A percentile compares a stretch with the other conserved stretches of the same genome.
phyloP scores from a whole-genome alignment of 2,329 filamentous ascomycete species.

The Aspergillus spinulosporus region DNA sequence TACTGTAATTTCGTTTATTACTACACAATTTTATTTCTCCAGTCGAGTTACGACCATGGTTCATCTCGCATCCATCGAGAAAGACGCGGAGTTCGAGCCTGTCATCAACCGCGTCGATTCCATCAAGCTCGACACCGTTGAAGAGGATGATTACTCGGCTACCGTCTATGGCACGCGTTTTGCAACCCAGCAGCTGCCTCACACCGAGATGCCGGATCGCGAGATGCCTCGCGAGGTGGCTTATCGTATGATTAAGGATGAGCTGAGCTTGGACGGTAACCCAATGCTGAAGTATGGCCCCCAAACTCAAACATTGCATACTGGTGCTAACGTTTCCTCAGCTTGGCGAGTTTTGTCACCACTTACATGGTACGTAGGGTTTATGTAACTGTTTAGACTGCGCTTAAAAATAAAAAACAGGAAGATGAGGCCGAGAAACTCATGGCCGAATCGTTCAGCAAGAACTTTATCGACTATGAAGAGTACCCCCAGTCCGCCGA shows the following conservation, averaged over 20 bases:
- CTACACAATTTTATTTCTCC: neutral
- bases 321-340: constrained; percentile 37
- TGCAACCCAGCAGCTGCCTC: constrained; percentile 76
- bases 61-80: constrained; percentile 43
- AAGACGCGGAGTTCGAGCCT: constrained; percentile 37
- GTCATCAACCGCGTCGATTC: constrained; percentile 48
- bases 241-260: constrained; percentile 97
- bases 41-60: constrained; percentile 35
- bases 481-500: constrained; percentile 79
- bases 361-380: constrained; percentile 77
- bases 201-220: constrained; percentile 79
- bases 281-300: constrained; percentile 66
- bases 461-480: constrained; percentile 93
- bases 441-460: constrained; percentile 87
- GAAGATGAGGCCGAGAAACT: constrained; percentile 95
- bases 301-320: neutral
- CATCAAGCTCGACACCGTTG: constrained; percentile 46
- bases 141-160: constrained; percentile 60
- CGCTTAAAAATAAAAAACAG: constrained; percentile 43
- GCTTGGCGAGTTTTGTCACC: constrained; percentile 88
- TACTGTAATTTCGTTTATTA: neutral
- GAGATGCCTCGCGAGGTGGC: constrained; percentile 92
- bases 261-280: constrained; percentile 86
- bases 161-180: constrained; percentile 88
- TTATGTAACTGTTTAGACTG: neutral